Base-by-base conservation (phyloP, 345 rosid genomes). In the Hibiscus trionum region DNA sequence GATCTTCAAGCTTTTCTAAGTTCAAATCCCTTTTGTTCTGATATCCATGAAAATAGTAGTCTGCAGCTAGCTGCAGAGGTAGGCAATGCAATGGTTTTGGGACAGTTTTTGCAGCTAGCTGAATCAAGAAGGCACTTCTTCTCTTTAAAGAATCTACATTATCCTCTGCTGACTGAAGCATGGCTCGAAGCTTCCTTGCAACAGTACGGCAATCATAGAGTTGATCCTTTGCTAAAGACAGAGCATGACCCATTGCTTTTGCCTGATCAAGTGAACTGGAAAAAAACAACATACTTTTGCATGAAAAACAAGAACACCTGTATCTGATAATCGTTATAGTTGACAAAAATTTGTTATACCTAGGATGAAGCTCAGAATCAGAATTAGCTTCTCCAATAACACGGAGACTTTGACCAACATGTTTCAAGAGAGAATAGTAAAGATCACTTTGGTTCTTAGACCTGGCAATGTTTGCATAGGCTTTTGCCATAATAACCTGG, bases 401-500 rank as follows among this genome's bases (percentile, higher is more conserved):
- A 78, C 8, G 80, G 67, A 75, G 88, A 84, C 84, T 93, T 79
- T 85, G 88, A 82, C 84, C 77, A 42, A 80, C 77, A 62, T 82
- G 85, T 77, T 87, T 81, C 81, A 85, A 80, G 77, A 91, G 88
- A 73, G 89, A 85, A 70, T 75, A 71, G 57, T 86, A 91, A 44
- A 93, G 89, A 56, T 42, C 71, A 70, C 72, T 83, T 62, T 86
- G 84, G 69, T 89, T 86, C 77, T 83, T 86, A 14, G 91, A 83
- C 79, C 83, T 89, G 78, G 98, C 98, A 70, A 93, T 83, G 70
- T 89, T 85, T 72, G 98, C 93, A 87, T 95, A 95, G 57, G 93
- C 96, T 82, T 93, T 93, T 24, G 94, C 96, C 98, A 93, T 88
- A 68, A 92, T 89, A 76, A 93, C 85, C 86, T 93, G 99, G 86